phyloP scores from a whole-genome alignment of 2,329 filamentous ascomycete genomes.

The Fusarium graminum region DNA sequence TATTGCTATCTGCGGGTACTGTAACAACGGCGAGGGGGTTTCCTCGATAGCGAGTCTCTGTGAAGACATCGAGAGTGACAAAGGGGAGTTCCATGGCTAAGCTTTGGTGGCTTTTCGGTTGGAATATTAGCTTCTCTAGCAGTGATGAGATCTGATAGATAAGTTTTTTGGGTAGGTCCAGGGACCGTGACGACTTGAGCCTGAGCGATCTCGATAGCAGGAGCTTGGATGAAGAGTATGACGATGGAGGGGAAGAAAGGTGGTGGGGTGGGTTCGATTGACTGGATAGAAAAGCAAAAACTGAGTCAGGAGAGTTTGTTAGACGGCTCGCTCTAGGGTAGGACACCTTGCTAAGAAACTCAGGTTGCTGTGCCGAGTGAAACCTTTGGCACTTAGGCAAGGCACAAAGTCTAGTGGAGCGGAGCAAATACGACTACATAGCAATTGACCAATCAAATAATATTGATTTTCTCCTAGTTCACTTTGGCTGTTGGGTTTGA shows the following conservation, averaged over 20 bases:
- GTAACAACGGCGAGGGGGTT: conserved; percentile 73
- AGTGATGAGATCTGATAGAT: conserved; percentile 10
- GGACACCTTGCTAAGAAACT: neutral
- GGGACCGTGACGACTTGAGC: conserved; percentile 9
- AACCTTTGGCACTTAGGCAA: conserved; percentile 34
- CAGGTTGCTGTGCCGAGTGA: neutral
- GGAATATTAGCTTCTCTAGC: conserved; percentile 7
- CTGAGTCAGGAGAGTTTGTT: conserved; percentile 34
- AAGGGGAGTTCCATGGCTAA: conserved; percentile 60
- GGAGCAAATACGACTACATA: conserved; percentile 7
- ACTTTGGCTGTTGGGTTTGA: conserved; percentile 1
- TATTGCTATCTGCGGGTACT: conserved; percentile 56
- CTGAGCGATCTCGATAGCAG: conserved; percentile 31
- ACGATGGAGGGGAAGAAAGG: conserved; percentile 24
- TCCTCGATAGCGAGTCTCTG: conserved; percentile 63
- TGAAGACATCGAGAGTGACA: conserved; percentile 71
- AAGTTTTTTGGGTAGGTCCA: neutral
- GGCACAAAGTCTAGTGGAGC: conserved; percentile 31
- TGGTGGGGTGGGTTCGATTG: conserved; percentile 34
- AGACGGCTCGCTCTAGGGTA: conserved; percentile 33
- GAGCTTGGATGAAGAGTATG: conserved; percentile 14
- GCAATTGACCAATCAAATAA: conserved; percentile 37
- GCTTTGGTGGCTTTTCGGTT: conserved; percentile 43
- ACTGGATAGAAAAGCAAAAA: conserved; percentile 21
- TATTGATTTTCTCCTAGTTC: conserved; percentile 1